Evolutionary conservation across 2,329 filamentous ascomycete species (phyloP).

Genomic region (Colletotrichum agaves): DNA sequence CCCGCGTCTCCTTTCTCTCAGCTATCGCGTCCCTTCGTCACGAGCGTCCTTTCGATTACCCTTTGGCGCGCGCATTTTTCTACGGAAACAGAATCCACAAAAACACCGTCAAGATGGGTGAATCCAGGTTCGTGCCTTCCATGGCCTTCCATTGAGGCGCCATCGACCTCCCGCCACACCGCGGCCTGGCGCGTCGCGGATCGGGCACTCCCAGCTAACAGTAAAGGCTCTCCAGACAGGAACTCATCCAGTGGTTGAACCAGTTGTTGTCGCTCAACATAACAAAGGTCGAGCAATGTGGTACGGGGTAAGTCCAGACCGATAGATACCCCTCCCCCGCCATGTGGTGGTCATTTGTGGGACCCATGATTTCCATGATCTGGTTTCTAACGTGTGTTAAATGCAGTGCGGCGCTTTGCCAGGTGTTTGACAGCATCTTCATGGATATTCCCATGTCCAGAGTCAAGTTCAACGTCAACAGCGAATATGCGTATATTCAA

Average conservation of each 20-base stretch:
- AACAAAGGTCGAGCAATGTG: constrained; percentile 98
- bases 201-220: constrained; percentile 21
- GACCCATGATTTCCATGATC: constrained; percentile 29
- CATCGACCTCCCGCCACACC: background rate
- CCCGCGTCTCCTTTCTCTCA: constrained; percentile 31
- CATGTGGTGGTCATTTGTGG: constrained; percentile 30
- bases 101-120: constrained; percentile 63
- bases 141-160: constrained; percentile 17
- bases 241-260: constrained; percentile 96
- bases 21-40: constrained; percentile 28
- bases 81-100: constrained; percentile 5
- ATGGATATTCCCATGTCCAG: constrained; percentile 93
- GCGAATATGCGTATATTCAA: constrained; percentile 96
- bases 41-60: constrained; percentile 30
- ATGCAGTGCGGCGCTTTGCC: constrained; percentile 88
- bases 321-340: constrained; percentile 51
- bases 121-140: constrained; percentile 63
- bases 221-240: constrained; percentile 74
- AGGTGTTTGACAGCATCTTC: constrained; percentile 99
- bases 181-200: constrained; percentile 4
- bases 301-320: constrained; percentile 80
- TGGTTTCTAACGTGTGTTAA: constrained; percentile 40
- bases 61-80: constrained; percentile 22
- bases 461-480: constrained; percentile 98
- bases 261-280: constrained; percentile 97